Evolutionary conservation across 2,329 filamentous ascomycete species (phyloP).

Genomic region (Cordyceps cateniannulata): DNA sequence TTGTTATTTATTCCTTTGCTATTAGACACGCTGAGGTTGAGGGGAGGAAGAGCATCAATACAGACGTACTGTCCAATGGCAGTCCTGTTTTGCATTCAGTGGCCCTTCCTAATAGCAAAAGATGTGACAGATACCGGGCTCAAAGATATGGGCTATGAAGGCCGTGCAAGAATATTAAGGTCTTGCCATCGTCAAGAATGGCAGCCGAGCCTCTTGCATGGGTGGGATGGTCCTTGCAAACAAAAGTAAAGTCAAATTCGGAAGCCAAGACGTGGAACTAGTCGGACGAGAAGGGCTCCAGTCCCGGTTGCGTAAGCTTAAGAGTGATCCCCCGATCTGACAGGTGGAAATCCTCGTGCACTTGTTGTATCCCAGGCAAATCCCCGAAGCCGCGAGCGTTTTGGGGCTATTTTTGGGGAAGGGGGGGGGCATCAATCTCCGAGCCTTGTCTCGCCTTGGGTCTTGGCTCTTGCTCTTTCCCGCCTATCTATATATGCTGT

Average conservation of each 20-base stretch:
- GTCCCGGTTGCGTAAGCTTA: neutral
- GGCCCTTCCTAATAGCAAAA: too few species aligned
- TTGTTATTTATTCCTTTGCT: slow-evolving; percentile 1
- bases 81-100: neutral
- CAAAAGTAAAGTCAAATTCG: neutral
- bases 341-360: neutral
- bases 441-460: too few species aligned
- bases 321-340: neutral
- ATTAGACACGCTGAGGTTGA: slow-evolving; percentile 5
- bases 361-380: neutral
- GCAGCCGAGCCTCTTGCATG: neutral
- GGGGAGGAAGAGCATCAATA: neutral
- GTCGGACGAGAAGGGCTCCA: too few species aligned
- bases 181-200: slow-evolving; percentile 6
- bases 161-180: neutral
- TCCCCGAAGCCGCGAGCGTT: too few species aligned
- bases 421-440: too few species aligned
- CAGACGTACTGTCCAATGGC: neutral
- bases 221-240: neutral
- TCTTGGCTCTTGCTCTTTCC: too few species aligned
- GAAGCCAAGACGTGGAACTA: neutral
- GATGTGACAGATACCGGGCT: neutral
- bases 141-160: neutral
- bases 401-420: too few species aligned
- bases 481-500: too few species aligned